Base-by-base conservation (phyloP, 208 protist genomes). In the Trypanosoma lewisi region DNA sequence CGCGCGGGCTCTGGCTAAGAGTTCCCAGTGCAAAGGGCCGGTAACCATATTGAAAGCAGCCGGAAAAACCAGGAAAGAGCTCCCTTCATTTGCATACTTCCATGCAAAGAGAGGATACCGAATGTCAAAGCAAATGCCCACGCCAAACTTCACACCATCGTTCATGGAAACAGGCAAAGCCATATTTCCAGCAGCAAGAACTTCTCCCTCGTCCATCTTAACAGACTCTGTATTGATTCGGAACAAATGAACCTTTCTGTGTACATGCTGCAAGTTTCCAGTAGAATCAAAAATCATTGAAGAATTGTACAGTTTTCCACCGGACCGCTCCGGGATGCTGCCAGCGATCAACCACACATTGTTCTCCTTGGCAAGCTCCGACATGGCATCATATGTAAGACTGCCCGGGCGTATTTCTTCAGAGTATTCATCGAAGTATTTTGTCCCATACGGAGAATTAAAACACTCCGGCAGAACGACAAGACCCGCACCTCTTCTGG, bases 31-130 rank as follows among this genome's bases (percentile, higher is more conserved):
- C 0, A 84, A 59, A 4, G 98, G 98, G 0, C 98, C 98, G 2
- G 98, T 99, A 7, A 97, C 97, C 96, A 98, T 99, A 77, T 99
- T 99, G 77, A 99, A 99, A 1, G 96, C 96, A 37, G 91, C 97
- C 4, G 98, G 97, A 71, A 96, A 99, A 9, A 98, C 72, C 19
- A 99, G 58, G 27, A 99, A 79, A 6, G 84, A 91, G 5, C 86
- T 95, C 2, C 89, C 94, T 54, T 87, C 65, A 0, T 67, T 64
- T 9, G 81, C 72, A 48, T 87, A 81, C 19, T 87, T 80, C 59
- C 71, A 84, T 7, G 95, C 87, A 17, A 99, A 68, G 37, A 98
- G 93, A 8, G 97, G 93, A 66, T 99, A 99, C 27, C 98, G 84
- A 31, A 99, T 97, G 67, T 99, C 98, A 80, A 99, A 99, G 75